Base-by-base conservation (phyloP, 148 eudicot species). In the Fallopia convolvulus region DNA sequence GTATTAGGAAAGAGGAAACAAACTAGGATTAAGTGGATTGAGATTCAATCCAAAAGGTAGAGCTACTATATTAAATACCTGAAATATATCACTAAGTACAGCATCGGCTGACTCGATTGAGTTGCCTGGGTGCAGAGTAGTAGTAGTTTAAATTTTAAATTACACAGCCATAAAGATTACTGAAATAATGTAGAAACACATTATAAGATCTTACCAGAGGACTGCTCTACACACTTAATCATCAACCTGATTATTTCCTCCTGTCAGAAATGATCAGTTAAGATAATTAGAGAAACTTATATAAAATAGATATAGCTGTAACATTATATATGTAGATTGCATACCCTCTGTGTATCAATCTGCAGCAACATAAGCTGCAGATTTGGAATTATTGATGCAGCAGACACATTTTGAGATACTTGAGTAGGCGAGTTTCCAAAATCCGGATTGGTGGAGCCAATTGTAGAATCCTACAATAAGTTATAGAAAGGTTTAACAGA, bases 191-290 rank as follows among this genome's bases (percentile, higher is more conserved):
- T 18, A 72, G 20, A 14, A 20, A 3, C 9, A 72, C 53, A 72
- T 20, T 2, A 41, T 44, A n/a, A 21, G 75, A 72, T 46, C 55
- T n/a, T 72, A 72, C 75, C 75, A 46, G 53, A 73, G 21, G 33
- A 44, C 75, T 73, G 53, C 75, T 73, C 52, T 44, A 73, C 36
- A 2, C 30, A 46, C 53, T 44, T 73, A 6, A 73, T 73, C 75
- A 73, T 73, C 75, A 73, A 44, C 55, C 46, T 73, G 18, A 73
- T 73, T 73, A 73, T 44, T 73, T 73, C 75, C 6, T 73, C 75
- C 75, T 73, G 39, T n/a, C 26, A 70, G 21, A 46, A 41, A 41
- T 72, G 0, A 40, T 46, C 30, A 72, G 26, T 30, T 18, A 18
- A 46, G 6, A 44, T 42, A 21, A 0, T 42, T 8, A 73, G 50